Base-by-base conservation (phyloP, 495 filamentous ascomycete genomes). In the Penicillium simplicissimum region DNA sequence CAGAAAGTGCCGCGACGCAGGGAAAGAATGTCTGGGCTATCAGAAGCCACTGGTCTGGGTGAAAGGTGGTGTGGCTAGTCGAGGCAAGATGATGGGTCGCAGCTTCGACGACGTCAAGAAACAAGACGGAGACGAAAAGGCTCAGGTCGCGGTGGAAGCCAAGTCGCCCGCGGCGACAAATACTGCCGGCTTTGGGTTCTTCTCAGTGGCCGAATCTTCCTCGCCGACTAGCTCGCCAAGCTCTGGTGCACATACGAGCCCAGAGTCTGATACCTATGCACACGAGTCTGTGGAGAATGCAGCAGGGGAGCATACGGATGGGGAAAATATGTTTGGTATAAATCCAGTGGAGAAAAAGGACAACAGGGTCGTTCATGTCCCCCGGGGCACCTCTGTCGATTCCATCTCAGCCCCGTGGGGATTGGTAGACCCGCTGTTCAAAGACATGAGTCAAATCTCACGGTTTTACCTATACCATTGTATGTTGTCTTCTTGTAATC, bases 11-110 rank as follows among this genome's bases (percentile, higher is more conserved):
- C 78, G 79, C 49, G 83, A 87, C 78, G 82, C 83, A 70, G 82
- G 82, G 57, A 82, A 87, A 59, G 79, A 84, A 70, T 88, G 86
- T 66, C 73, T 81, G 53, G 85, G 85, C 43, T 88, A 88, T 68
- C 82, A 87, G 71, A 81, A 81, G 60, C 79, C 79, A 21, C 66
- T 81, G 55, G 75, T 81, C 11, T 81, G 79, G 79, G 79, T 81
- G n/a, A 81, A 81, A 54, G 79, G 78, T 58, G 78, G 79, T 40
- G 77, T 81, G 54, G 77, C 77, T 31, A 81, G 79, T 66, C 79
- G 79, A 34, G 79, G 79, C 42, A 80, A 79, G 68, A 81, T 81
- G 79, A 81, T 81, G 79, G 79, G 79, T 13, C 72, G 76, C 68
- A 80, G 77, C 63, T 80, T 78, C 48, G 72, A 76, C 38, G 76